Percentiles rank a stretch among this genome's conserved stretches.
These are phyloP conservation scores for Maudiozyma serrabonitensis DNA, from an alignment of 805 yeast species.

Conservation along the genomic window DNA sequence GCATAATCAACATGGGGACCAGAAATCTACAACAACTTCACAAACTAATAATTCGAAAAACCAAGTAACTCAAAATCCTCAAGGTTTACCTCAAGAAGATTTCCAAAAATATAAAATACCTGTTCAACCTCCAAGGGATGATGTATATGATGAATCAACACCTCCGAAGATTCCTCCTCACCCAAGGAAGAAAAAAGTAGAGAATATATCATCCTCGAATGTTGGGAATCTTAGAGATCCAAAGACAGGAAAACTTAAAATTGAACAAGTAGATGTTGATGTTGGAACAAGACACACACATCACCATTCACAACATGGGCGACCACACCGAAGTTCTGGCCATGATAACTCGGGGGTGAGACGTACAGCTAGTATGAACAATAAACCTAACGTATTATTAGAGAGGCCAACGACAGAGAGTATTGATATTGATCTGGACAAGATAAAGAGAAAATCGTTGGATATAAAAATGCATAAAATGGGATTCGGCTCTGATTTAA, in stretches of 20 bases:
- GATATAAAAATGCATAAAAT: slow-evolving; percentile 20
- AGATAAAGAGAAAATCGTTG: slow-evolving; percentile 14
- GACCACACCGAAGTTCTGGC: neutral
- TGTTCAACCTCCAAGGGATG: neutral
- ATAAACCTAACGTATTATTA: neutral
- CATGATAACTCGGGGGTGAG: neutral
- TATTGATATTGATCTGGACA: slow-evolving; percentile 19
- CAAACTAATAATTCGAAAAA: too few species aligned
- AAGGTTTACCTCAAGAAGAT: too few species aligned
- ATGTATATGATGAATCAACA: neutral
- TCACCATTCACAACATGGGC: neutral
- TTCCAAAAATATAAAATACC: too few species aligned
- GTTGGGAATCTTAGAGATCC: slow-evolving; percentile 8
- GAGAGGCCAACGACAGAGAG: slow-evolving; percentile 23
- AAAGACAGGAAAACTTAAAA: neutral
- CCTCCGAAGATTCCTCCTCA: slow-evolving; percentile 17
- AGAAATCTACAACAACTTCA: too few species aligned
- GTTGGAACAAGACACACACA: neutral
- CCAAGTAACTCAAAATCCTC: too few species aligned
- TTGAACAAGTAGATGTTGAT: neutral
- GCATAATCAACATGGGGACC: too few species aligned
- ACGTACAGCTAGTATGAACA: slow-evolving; percentile 2
- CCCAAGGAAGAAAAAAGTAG: slow-evolving; percentile 2
- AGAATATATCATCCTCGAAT: slow-evolving; percentile 8
- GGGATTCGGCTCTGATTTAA: slow-evolving; percentile 2